A percentile compares a stretch with the other conserved stretches of the same genome.
phyloP scores from a whole-genome alignment of 2,329 filamentous ascomycete genomes.

The Penicillium olsonii region DNA sequence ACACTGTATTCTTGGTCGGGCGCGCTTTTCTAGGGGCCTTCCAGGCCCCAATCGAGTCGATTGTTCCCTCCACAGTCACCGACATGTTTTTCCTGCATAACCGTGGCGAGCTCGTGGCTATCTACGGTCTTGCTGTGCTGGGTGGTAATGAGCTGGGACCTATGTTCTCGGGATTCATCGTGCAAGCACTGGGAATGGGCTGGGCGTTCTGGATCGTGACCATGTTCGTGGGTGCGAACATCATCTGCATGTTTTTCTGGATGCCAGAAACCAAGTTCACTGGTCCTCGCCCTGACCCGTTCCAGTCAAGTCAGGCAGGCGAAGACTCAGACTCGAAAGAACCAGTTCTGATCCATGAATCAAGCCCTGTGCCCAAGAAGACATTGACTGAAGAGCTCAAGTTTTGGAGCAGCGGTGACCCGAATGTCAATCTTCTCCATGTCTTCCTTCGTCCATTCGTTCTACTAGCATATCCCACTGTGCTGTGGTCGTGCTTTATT shows the following conservation, averaged over 20 bases:
- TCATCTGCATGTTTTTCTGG: conserved; percentile 23
- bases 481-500: conserved; percentile 27
- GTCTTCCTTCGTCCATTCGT: conserved; percentile 22
- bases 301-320: conserved; percentile 1
- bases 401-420: conserved; percentile 17
- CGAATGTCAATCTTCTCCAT: conserved; percentile 23
- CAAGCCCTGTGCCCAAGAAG: conserved; percentile 1
- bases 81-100: conserved; percentile 24
- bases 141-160: conserved; percentile 30
- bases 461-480: conserved; percentile 26
- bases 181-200: conserved; percentile 18
- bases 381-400: conserved; percentile 13
- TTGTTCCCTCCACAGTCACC: conserved; percentile 20
- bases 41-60: conserved; percentile 28
- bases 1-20: conserved; percentile 18
- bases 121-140: conserved; percentile 24
- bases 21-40: conserved; percentile 24
- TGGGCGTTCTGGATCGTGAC: conserved; percentile 22
- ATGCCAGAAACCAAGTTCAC: conserved; percentile 30
- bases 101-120: conserved; percentile 17
- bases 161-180: conserved; percentile 27
- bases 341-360: conserved; percentile 9
- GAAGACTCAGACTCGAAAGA: conserved; percentile 12
- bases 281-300: conserved; percentile 18
- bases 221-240: conserved; percentile 21